Base-by-base conservation (phyloP, 129 eudicot genomes). In the Chrysanthemum seticuspe region DNA sequence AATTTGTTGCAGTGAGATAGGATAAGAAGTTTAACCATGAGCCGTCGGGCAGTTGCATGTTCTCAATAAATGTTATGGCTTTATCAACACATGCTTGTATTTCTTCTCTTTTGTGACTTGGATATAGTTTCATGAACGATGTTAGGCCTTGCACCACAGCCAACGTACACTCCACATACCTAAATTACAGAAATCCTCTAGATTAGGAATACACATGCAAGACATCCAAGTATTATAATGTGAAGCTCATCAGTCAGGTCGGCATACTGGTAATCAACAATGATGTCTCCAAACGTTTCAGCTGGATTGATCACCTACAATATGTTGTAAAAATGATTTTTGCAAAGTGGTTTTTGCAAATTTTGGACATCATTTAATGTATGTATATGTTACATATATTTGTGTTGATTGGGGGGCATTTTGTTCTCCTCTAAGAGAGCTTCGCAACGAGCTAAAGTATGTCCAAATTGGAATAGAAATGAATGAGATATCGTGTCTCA, bases 111-210 rank as follows among this genome's bases (percentile, higher is more conserved):
- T 83, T 74, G 27, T 86, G 77, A 15, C 56, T 72, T 10, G 92
- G 87, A 76, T 82, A 75, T n/a, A 72, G 55, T 62, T 68, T 84
- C 51, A 21, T 82, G 74, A 86, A 86, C 10, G 65, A 10, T 11
- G 50, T 70, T 57, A 89, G 69, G 31, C 86, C 83, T 74, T 84
- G 89, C 74, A 86, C 85, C 16, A 77, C 82, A 29, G 92, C 87
- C 0, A 89, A 80, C 5, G 96, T 89, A 81, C 96, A 89, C 70
- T 88, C 95, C 6, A 88, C 95, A 50, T 88, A 88, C 84, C 95
- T 88, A 65, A 36, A 75, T 66, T 55, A 52, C 44, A 25, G 44
- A 12, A 10, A 45, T 15, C 51, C 8, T 78, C 55, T 62, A 78
- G 66, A 18, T 77, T 54, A 70, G 25, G 59, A 71, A 59, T 4